Evolutionary conservation across 2,329 filamentous ascomycete species (phyloP).

Genomic region (Chalaropsis ovoidea): DNA sequence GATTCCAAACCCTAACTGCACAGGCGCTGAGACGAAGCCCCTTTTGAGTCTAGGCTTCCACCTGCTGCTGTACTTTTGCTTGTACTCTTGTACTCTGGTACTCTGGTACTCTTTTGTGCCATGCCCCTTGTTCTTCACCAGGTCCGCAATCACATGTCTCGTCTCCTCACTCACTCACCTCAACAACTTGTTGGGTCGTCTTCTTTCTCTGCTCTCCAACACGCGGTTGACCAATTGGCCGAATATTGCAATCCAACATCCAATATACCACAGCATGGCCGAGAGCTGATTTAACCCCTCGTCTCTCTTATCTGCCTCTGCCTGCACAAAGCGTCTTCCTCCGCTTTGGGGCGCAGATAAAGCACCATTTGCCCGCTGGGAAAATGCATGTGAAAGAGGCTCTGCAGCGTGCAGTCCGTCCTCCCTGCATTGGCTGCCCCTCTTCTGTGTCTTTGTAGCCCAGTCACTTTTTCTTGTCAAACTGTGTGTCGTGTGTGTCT

Average conservation of each 20-base stretch:
- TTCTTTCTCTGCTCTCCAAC: neutral
- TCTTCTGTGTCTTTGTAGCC: neutral
- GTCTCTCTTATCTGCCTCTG: neutral
- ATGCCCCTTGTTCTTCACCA: neutral
- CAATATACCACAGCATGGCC: neutral
- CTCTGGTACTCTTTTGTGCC: neutral
- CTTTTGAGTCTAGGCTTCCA: neutral
- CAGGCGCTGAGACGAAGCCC: neutral
- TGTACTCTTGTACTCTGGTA: no score
- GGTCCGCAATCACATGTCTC: constrained; percentile 7
- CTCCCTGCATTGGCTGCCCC: neutral
- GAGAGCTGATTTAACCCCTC: neutral
- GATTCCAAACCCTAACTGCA: neutral
- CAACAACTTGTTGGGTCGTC: constrained; percentile 10
- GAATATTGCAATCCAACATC: neutral
- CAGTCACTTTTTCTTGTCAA: neutral
- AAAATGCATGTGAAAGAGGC: constrained; percentile 21
- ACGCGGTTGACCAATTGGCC: neutral
- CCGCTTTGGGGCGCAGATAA: neutral
- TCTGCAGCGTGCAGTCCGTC: neutral
- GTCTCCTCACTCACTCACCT: neutral
- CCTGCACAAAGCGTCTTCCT: constrained; percentile 5
- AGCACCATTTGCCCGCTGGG: neutral
- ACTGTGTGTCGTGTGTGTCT: neutral
- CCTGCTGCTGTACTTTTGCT: neutral